Conservation (phyloP, 805 yeast species). For the Blastobotrys robertii region DNA sequence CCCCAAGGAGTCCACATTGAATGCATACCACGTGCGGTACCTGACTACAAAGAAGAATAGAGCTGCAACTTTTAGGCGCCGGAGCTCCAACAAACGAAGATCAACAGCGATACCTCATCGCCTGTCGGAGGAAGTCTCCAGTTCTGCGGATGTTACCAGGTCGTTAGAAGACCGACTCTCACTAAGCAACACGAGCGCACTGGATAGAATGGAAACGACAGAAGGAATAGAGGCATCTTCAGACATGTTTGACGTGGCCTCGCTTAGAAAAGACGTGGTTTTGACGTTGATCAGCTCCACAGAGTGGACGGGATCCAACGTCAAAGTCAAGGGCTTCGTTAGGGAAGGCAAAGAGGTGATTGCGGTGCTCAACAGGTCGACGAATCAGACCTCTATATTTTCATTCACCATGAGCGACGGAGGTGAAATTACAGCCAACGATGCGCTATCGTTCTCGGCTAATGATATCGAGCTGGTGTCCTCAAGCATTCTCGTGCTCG, state of each 20-base stretch:
- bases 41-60: slow-evolving; percentile 17
- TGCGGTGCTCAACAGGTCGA: neutral
- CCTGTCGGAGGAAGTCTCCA: slow-evolving; percentile 2
- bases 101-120: slow-evolving; percentile 9
- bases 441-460: neutral
- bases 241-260: slow-evolving; percentile 16
- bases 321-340: too few species aligned
- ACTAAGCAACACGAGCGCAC: slow-evolving; percentile 13
- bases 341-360: neutral
- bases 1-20: slow-evolving; percentile 35
- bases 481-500: slow-evolving; percentile 14
- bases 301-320: too few species aligned
- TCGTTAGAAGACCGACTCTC: slow-evolving; percentile 13
- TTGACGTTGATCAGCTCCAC: slow-evolving; percentile 33
- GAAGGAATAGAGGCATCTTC: slow-evolving; percentile 18
- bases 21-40: slow-evolving; percentile 48
- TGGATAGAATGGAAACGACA: slow-evolving; percentile 11
- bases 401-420: neutral
- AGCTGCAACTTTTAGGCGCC: slow-evolving; percentile 4
- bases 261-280: slow-evolving; percentile 57
- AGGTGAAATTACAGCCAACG: neutral
- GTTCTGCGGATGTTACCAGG: slow-evolving; percentile 10
- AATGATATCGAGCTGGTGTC: neutral
- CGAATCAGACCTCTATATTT: neutral
- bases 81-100: slow-evolving; percentile 9